Evolutionary conservation across 164 flowering plant species (phyloP), one percentile per base, ranked within the genome.

Genomic region (Platanus orientalis): DNA sequence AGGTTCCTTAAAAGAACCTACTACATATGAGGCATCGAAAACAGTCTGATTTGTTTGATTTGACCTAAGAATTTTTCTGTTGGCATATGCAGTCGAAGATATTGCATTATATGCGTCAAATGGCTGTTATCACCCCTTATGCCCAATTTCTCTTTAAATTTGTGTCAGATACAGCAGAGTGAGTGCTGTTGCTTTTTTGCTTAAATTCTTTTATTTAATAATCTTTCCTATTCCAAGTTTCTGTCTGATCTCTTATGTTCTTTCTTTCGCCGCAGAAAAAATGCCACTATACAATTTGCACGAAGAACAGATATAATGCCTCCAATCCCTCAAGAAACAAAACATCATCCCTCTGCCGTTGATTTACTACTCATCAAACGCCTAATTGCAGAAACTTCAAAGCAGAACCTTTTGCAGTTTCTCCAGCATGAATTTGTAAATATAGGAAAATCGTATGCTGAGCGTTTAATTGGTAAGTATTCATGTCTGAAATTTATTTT

Each of bases 81-180:
- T 70, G 48, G 24, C 24, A 12, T 73, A 1, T 81, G 77, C 88
- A 94, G 97, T 94, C 99, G 50, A 94, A 94, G 75, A 94, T 94
- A 68, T 75, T 91, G 78, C 99, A 94, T 63, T 94, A 91, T 70
- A 87, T 94, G 96, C 95, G 99, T 67, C 99, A 94, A 74, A 91
- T 94, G 95, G 99, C 97, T 62, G 99, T 94, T 61, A 94, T 94
- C 40, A 91, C 99, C 47, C 99, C 97, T 29, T 94, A 94, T 81
- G 95, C 97, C 0, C 90, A 94, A 65, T 91, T 94, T 75, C 83
- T 87, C 54, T 94, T 94, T 60, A 89, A 69, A 73, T 91, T 84
- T 80, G 64, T 85, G 28, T 83, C 96, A 24, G 96, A 91, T 56
- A 53, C 79, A 62, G 59, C 93, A 20, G 99, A 94, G 99, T 94